Conservation (phyloP, 441 rosid species). For the Mallotus japonicus region DNA sequence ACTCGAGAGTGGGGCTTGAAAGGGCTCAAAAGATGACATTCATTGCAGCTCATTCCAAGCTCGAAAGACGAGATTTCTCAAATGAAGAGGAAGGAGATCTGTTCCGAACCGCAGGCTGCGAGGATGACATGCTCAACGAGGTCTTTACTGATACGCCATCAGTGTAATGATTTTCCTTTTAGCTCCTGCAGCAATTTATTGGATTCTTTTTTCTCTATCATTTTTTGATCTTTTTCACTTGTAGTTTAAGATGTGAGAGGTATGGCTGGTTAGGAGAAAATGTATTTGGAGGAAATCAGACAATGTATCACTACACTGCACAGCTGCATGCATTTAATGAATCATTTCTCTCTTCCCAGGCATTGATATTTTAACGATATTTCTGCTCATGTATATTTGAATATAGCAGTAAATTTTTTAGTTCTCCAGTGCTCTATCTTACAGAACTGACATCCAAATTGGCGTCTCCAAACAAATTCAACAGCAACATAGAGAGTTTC, state of each 20-base stretch:
- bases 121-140: conserved; percentile 58
- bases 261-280: conserved; percentile 17
- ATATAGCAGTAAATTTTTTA: not conserved
- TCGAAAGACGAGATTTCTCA: conserved; percentile 68
- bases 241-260: conserved; percentile 28
- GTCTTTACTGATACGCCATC: conserved; percentile 50
- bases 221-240: conserved; percentile 26
- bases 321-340: conserved; percentile 31
- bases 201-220: conserved; percentile 34
- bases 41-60: conserved; percentile 80
- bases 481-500: not conserved
- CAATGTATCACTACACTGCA: conserved; percentile 27
- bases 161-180: conserved; percentile 40
- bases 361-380: conserved; percentile 2
- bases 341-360: conserved; percentile 24
- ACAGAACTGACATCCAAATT: not conserved
- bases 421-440: not conserved
- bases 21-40: conserved; percentile 85
- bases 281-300: conserved; percentile 22
- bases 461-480: not conserved
- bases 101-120: conserved; percentile 36
- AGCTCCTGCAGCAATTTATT: conserved; percentile 41
- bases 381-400: conserved; percentile 7
- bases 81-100: conserved; percentile 74
- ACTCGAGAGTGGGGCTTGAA: conserved; percentile 59